Evolutionary conservation across 2,329 filamentous ascomycete genomes (phyloP).

Genomic region (Achaetomium macrosporum): DNA sequence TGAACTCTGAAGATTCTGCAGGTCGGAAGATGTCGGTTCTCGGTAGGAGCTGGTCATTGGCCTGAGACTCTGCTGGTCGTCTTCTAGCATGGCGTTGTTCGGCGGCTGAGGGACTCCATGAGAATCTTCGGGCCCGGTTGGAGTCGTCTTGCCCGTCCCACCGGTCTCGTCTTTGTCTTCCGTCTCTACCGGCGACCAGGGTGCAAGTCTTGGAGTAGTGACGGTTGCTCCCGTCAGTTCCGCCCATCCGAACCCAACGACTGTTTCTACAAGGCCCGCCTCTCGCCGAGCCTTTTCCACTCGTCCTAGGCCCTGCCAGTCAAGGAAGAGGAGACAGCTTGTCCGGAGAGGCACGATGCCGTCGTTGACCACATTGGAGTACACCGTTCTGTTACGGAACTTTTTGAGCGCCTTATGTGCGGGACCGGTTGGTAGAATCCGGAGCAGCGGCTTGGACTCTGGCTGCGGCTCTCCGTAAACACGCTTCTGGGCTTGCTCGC

Average conservation of each 20-base stretch:
- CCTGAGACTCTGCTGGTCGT: constrained; percentile 55
- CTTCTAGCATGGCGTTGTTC: constrained; percentile 59
- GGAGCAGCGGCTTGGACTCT: constrained; percentile 79
- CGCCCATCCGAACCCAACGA: constrained; percentile 91
- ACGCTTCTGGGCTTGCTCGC: constrained; percentile 58
- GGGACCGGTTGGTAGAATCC: constrained; percentile 85
- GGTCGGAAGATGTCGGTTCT: constrained; percentile 20
- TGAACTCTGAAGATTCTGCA: constrained; percentile 25
- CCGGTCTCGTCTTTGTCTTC: constrained; percentile 23
- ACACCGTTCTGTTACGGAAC: constrained; percentile 86
- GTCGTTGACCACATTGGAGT: constrained; percentile 97
- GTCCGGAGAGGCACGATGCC: constrained; percentile 93
- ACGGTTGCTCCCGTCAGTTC: constrained; percentile 74
- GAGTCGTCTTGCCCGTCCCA: constrained; percentile 32
- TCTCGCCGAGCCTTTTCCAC: constrained; percentile 93
- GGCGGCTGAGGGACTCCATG: constrained; percentile 66
- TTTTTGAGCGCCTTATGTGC: constrained; percentile 81
- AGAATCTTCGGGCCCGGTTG: constrained; percentile 34
- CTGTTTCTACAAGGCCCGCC: constrained; percentile 84
- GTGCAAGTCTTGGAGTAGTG: constrained; percentile 40
- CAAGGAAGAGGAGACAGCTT: constrained; percentile 91
- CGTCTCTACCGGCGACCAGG: constrained; percentile 36
- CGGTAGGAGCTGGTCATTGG: constrained; percentile 36
- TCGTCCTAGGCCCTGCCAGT: constrained; percentile 89
- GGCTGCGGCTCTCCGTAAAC: constrained; percentile 59